Evolutionary conservation across 306 rosid species (phyloP).

Genomic region (Pachyrhizus erosus): DNA sequence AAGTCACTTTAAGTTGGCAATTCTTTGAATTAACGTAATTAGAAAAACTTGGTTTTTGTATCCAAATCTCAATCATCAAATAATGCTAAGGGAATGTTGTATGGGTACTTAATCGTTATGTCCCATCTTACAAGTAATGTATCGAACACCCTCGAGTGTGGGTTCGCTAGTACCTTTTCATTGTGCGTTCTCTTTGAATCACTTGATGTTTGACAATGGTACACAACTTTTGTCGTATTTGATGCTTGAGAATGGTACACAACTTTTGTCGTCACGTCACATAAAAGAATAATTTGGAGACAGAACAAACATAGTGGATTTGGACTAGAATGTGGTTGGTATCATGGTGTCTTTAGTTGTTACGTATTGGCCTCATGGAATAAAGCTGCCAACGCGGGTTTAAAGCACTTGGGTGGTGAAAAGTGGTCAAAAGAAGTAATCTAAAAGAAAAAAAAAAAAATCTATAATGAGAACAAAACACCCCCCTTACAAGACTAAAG

Average conservation of each 20-base stretch:
- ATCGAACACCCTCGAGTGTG: not conserved
- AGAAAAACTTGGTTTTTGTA: not conserved
- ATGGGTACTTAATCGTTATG: not conserved
- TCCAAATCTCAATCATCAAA: not conserved
- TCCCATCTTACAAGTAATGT: not conserved
- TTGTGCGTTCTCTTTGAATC: not conserved
- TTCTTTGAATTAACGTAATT: not conserved
- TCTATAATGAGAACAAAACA: not conserved
- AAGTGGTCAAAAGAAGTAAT: conserved; percentile 12
- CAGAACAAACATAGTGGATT: not conserved
- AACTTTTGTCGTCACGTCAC: not conserved
- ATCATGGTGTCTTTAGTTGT: not conserved
- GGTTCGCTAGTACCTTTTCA: not conserved
- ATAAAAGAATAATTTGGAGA: not conserved
- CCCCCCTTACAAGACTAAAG: not conserved
- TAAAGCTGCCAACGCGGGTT: not conserved
- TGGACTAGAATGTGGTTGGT: not conserved
- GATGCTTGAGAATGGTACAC: not conserved
- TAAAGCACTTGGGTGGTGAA: conserved; percentile 14
- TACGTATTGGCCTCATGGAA: not conserved
- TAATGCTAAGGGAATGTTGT: not conserved
- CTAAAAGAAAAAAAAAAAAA: not conserved
- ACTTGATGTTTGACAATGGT: not conserved
- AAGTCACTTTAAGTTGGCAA: not conserved
- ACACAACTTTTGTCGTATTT: not conserved